Evolutionary conservation across 257 asterid genomes (phyloP).

Genomic region (Ligustrum vulgare): DNA sequence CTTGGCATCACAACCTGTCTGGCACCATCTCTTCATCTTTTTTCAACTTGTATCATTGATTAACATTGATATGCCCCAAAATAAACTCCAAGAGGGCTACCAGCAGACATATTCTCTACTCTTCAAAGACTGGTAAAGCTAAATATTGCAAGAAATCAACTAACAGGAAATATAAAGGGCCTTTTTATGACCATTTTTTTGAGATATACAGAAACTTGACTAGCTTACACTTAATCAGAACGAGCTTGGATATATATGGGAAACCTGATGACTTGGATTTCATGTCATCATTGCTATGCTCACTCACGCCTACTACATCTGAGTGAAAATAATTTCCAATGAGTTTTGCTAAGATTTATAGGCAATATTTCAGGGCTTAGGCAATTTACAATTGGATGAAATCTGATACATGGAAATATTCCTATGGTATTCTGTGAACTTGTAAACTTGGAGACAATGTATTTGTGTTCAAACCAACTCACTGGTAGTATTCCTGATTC

Average conservation of each 20-base stretch:
- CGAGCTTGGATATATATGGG: conserved; percentile 8
- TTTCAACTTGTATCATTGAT: conserved; percentile 23
- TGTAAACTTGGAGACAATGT: conserved; percentile 10
- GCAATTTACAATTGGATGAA: background rate
- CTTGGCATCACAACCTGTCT: conserved; percentile 3
- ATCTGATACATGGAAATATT: conserved; percentile 15
- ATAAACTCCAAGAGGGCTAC: conserved; percentile 16
- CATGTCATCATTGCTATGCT: conserved; percentile 15
- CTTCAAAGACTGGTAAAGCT: conserved; percentile 6
- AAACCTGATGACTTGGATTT: conserved; percentile 16
- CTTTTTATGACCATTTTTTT: conserved; percentile 13
- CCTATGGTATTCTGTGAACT: conserved; percentile 17
- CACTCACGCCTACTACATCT: conserved; percentile 3
- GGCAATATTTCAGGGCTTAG: conserved; percentile 22
- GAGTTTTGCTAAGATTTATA: conserved; percentile 12
- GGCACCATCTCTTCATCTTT: conserved; percentile 15
- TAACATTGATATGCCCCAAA: background rate
- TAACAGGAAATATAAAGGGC: conserved; percentile 2
- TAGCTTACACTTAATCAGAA: conserved; percentile 13
- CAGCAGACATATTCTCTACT: background rate
- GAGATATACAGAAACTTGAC: conserved; percentile 2
- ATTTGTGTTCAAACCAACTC: conserved; percentile 25
- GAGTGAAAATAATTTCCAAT: conserved; percentile 10
- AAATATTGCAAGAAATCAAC: background rate
- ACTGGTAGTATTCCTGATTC: conserved; percentile 14